A percentile compares a stretch with the other conserved stretches of the same genome.
Conservation (phyloP, 352 stramenopile species). For the Pythium utonaiense region DNA sequence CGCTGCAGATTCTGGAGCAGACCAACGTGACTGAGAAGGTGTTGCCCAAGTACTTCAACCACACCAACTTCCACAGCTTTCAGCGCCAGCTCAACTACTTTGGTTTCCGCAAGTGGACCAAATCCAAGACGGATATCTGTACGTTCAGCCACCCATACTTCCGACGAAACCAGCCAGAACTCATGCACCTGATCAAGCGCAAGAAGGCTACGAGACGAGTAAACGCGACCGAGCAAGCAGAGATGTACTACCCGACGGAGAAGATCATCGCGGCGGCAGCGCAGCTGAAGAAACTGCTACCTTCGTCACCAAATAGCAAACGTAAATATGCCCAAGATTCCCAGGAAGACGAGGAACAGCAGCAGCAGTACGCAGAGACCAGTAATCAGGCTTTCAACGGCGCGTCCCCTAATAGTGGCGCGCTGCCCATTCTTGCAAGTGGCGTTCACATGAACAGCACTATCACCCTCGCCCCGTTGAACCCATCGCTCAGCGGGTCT, state of each 20-base stretch:
- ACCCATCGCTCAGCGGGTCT: not conserved
- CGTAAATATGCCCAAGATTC: constrained; percentile 30
- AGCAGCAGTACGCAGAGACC: not conserved
- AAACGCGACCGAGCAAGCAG: constrained; percentile 15
- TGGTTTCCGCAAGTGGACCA: constrained; percentile 70
- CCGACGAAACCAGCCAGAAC: constrained; percentile 60
- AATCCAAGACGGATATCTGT: constrained; percentile 77
- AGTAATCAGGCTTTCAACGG: not conserved
- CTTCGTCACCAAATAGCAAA: constrained; percentile 42
- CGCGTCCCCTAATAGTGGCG: not conserved
- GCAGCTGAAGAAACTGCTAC: constrained; percentile 29
- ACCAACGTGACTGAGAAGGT: constrained; percentile 58
- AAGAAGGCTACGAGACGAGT: constrained; percentile 69
- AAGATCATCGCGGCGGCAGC: not conserved
- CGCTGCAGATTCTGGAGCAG: constrained; percentile 50
- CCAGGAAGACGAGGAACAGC: not conserved
- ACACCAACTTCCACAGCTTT: constrained; percentile 88
- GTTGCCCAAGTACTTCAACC: constrained; percentile 88
- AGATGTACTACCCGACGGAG: constrained; percentile 19
- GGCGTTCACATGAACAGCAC: constrained; percentile 1
- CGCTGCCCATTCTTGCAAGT: not conserved
- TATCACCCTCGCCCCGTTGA: not conserved
- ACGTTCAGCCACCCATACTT: constrained; percentile 85
- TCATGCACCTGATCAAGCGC: constrained; percentile 76
- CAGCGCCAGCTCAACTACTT: constrained; percentile 90